Base-by-base conservation (phyloP, 2,329 filamentous ascomycete genomes). In the Paraphaeosphaeria minitans region DNA sequence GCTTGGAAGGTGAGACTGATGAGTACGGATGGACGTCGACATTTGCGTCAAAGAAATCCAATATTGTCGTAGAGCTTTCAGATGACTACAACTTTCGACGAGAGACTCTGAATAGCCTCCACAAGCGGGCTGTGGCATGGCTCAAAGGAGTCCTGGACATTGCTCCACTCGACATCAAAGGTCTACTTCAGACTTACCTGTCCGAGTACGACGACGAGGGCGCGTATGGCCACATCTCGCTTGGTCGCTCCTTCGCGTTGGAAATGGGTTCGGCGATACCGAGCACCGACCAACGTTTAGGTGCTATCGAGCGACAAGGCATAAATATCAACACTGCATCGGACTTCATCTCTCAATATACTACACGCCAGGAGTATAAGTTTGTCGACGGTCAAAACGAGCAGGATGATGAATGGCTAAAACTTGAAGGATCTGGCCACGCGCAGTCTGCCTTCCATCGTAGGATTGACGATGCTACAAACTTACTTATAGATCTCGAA, bases 321-420 rank as follows among this genome's bases (percentile, higher is more conserved):
- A 86, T 87, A 55, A 87, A 87, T 62, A 89, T 97, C 74, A 97
- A 98, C 74, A 93, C 93, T 12, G 93, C 92, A 0, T 98, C 95
- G 2, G 94, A 98, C 74, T 97, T 99, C 69, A 87, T 99, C 72
- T 93, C 95, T 1, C 94, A 99, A 72, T 99, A 99, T 75, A 98
- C 94, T 3, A 96, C 93, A 27, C 90, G 95, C 39, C 96, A 99
- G 74, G 93, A 97, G 72, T 99, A 99, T 76, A 88, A 93, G 57
- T 94, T 94, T 71, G 87, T 92, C 12, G 92, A 97, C 73, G 85
- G 87, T 2, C 80, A 90, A 39, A 87, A 89, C 1, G 88, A 90
- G 58, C 86, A 88, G 60, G 87, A 89, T 59, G 82, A 84, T 59
- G 74, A 77, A 48, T 85, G 89, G 80, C 78, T 89, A 81, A 66